Percentiles rank a stretch among this genome's conserved stretches.
Conservation (phyloP, 1,284 basidiomycete species). For the Trichosporon ovoides region DNA sequence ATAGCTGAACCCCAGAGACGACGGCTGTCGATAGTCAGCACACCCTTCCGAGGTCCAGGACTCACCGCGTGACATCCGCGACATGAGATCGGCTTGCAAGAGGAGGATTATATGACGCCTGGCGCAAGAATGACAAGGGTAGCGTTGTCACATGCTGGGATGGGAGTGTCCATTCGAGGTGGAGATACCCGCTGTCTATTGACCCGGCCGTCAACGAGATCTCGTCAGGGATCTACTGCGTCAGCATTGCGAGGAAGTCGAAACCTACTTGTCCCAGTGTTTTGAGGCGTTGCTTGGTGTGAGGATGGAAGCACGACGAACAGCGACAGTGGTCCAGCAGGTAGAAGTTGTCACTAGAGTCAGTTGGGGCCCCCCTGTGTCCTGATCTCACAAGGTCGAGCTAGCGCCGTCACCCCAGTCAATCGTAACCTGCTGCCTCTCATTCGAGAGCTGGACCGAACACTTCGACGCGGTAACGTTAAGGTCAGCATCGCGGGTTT, state of each 20-base stretch:
- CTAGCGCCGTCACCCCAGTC: not conserved
- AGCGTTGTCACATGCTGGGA: slow-evolving; percentile 65
- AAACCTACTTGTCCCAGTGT: slow-evolving; percentile 70
- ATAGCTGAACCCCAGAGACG: slow-evolving; percentile 79
- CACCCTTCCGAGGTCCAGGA: not conserved
- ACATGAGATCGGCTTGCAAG: slow-evolving; percentile 5
- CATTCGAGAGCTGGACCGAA: too few relatives aligned
- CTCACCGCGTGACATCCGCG: not conserved
- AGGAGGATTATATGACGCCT: slow-evolving; percentile 27
- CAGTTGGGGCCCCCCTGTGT: not conserved
- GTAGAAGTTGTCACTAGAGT: slow-evolving; percentile 62
- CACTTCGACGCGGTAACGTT: too few relatives aligned
- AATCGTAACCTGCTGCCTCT: not conserved
- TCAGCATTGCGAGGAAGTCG: not conserved
- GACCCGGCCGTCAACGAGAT: slow-evolving; percentile 49
- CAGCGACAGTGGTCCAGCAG: slow-evolving; percentile 85
- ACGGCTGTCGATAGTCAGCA: slow-evolving; percentile 52
- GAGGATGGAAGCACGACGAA: slow-evolving; percentile 74
- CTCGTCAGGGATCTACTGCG: slow-evolving; percentile 63
- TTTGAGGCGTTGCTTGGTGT: slow-evolving; percentile 84
- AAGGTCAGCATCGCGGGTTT: too few relatives aligned
- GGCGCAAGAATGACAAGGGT: slow-evolving; percentile 53
- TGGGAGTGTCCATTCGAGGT: slow-evolving; percentile 52
- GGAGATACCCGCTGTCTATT: slow-evolving; percentile 18
- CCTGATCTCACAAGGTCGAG: not conserved